A percentile compares a stretch with the other conserved stretches of the same genome.
Evolutionary conservation across 352 stramenopile genomes (phyloP).

Genomic region (Phytophthora syringae): DNA sequence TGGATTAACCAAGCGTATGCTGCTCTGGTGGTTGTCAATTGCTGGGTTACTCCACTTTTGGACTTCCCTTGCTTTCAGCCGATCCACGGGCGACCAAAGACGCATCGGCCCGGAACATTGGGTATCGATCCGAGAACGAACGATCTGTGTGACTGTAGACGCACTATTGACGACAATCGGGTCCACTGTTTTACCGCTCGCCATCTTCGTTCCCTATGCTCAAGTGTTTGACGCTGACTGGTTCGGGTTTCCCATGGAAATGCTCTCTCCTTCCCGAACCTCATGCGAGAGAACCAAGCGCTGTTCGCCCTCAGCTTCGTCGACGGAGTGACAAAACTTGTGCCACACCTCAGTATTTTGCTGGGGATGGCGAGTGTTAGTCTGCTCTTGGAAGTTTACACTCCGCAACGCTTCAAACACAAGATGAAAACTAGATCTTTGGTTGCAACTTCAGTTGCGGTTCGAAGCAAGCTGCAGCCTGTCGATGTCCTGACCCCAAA

Average conservation of each 20-base stretch:
- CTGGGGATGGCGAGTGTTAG: constrained; percentile 38
- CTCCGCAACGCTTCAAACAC: constrained; percentile 1
- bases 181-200: constrained; percentile 27
- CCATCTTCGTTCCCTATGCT: constrained; percentile 32
- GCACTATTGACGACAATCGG: no score
- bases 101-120: neutral
- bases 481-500: neutral
- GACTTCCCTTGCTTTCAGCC: constrained; percentile 15
- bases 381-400: constrained; percentile 31
- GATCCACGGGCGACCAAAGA: neutral
- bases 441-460: neutral
- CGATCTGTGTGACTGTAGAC: constrained; percentile 29
- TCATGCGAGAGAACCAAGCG: constrained; percentile 52
- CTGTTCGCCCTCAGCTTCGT: constrained; percentile 40
- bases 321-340: constrained; percentile 38
- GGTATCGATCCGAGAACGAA: constrained; percentile 21
- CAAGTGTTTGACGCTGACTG: constrained; percentile 28
- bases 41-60: constrained; percentile 35
- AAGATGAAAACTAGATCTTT: neutral
- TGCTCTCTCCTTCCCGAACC: constrained; percentile 51
- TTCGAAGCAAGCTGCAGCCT: neutral
- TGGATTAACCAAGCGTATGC: constrained; percentile 61
- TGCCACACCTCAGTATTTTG: constrained; percentile 51
- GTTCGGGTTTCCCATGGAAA: constrained; percentile 40
- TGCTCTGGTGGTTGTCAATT: constrained; percentile 45